These are phyloP conservation scores for Lactarius hatsudake DNA, from an alignment of 768 basidiomycete species.

Conservation along the genomic window DNA sequence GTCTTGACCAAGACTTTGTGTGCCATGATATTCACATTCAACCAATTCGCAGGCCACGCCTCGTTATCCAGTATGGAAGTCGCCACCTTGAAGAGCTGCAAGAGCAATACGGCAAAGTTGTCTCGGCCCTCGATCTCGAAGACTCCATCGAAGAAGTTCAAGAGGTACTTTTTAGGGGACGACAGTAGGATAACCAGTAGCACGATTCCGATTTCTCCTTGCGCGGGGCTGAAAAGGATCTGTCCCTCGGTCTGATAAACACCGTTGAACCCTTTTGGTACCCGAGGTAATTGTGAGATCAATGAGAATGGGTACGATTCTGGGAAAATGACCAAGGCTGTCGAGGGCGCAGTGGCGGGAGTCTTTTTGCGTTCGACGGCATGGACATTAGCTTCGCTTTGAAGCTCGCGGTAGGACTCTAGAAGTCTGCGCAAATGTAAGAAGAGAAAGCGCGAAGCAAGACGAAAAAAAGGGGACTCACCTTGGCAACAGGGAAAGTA, in stretches of 20 bases:
- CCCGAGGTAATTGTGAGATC: slow-evolving; percentile 59
- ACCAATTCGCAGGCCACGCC: slow-evolving; percentile 87
- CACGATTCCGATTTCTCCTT: slow-evolving; percentile 85
- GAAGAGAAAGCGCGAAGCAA: neutral
- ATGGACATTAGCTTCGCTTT: slow-evolving; percentile 59
- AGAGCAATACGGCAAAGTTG: slow-evolving; percentile 65
- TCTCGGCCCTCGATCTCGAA: slow-evolving; percentile 89
- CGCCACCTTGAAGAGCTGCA: slow-evolving; percentile 77
- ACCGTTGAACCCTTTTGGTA: slow-evolving; percentile 44
- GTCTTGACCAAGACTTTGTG: slow-evolving; percentile 88
- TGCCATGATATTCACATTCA: slow-evolving; percentile 85
- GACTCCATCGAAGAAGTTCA: slow-evolving; percentile 72
- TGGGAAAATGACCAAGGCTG: slow-evolving; percentile 81
- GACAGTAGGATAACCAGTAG: slow-evolving; percentile 78
- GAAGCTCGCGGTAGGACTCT: slow-evolving; percentile 85
- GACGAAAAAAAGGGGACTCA: slow-evolving; percentile 35
- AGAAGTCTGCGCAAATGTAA: slow-evolving; percentile 53
- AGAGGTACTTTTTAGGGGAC: slow-evolving; percentile 73
- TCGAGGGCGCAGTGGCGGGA: slow-evolving; percentile 51
- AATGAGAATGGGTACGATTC: slow-evolving; percentile 93
- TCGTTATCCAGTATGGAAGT: slow-evolving; percentile 81
- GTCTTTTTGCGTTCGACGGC: slow-evolving; percentile 69
- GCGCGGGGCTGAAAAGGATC: slow-evolving; percentile 62
- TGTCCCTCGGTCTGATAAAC: slow-evolving; percentile 44
- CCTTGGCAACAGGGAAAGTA: slow-evolving; percentile 83